Conservation (phyloP, 169 alveolate genomes). For the Plasmodium ovale region DNA sequence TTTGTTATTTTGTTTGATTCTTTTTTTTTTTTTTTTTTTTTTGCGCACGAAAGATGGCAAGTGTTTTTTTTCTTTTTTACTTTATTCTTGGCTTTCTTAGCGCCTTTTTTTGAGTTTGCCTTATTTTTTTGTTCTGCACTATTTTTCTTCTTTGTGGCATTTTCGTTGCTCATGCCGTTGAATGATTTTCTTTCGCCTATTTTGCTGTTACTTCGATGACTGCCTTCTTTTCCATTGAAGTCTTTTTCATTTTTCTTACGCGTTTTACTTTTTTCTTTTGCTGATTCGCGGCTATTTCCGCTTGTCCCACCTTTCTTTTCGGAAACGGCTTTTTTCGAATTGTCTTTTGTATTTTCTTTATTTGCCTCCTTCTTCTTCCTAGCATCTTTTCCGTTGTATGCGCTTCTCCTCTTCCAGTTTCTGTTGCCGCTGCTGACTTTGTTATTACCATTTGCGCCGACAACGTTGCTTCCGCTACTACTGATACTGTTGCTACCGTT, state of each 20-base stretch:
- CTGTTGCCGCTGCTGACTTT: background rate
- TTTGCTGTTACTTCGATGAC: background rate
- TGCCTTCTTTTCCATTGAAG: conserved; percentile 17
- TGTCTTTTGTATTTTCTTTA: conserved; percentile 34
- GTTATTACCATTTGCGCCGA: background rate
- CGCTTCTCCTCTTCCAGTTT: background rate
- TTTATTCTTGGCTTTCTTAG: conserved; percentile 8
- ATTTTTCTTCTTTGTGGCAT: conserved; percentile 31
- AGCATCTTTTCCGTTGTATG: background rate
- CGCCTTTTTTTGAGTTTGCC: conserved; percentile 18
- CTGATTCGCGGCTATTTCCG: background rate
- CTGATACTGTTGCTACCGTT: background rate
- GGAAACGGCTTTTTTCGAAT: conserved; percentile 9
- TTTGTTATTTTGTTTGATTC: background rate
- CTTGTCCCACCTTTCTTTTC: conserved; percentile 32
- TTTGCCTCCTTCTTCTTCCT: conserved; percentile 44
- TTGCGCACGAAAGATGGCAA: too few species aligned
- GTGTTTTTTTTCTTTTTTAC: conserved; percentile 7
- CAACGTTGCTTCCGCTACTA: background rate
- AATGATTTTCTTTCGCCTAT: conserved; percentile 5
- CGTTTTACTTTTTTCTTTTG: conserved; percentile 17
- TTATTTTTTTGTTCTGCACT: conserved; percentile 35
- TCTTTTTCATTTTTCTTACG: conserved; percentile 36
- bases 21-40: background rate
- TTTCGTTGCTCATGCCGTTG: background rate